Evolutionary conservation across 2,329 filamentous ascomycete species (phyloP), one percentile per base, ranked within the genome.

Genomic region (Nigrospora sphaerica): DNA sequence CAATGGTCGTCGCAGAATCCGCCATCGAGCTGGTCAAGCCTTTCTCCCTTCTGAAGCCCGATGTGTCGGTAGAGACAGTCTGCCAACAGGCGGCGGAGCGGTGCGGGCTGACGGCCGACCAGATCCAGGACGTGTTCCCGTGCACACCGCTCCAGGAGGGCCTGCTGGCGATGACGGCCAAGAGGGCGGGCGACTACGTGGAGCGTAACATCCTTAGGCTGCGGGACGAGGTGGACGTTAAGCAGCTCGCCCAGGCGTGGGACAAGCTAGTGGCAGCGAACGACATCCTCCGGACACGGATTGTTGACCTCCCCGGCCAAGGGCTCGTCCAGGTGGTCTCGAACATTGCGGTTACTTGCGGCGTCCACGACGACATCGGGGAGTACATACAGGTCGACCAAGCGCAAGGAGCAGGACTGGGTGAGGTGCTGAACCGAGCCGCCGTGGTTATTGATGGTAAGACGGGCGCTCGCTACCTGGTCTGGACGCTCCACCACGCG

Each of bases 321-420:
- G 46, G 37, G 5, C 37, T 41, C 12, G 54, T 54, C 9, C 54
- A 57, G 34, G 48, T 57, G 6, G 43, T 54, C n/a, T n/a, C n/a
- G n/a, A n/a, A n/a, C n/a, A n/a, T n/a, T n/a, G n/a, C n/a, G n/a
- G n/a, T n/a, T n/a, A n/a, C n/a, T n/a, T n/a, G n/a, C n/a, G n/a
- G n/a, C n/a, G n/a, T n/a, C n/a, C n/a, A n/a, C n/a, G n/a, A n/a
- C n/a, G n/a, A n/a, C n/a, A n/a, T n/a, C n/a, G n/a, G n/a, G n/a
- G n/a, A n/a, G n/a, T n/a, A n/a, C n/a, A n/a, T n/a, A n/a, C n/a
- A n/a, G n/a, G n/a, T n/a, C n/a, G n/a, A n/a, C n/a, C 67, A 13
- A 62, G 62, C 11, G 62, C 73, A 32, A 69, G 66, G 38, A 57
- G 66, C 42, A 67, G 69, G 28, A 44, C 47, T 13, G 56, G 60